These are phyloP conservation scores for Pouteria glomerata DNA, from an alignment of 148 eudicot genomes.

Conservation along the genomic window DNA sequence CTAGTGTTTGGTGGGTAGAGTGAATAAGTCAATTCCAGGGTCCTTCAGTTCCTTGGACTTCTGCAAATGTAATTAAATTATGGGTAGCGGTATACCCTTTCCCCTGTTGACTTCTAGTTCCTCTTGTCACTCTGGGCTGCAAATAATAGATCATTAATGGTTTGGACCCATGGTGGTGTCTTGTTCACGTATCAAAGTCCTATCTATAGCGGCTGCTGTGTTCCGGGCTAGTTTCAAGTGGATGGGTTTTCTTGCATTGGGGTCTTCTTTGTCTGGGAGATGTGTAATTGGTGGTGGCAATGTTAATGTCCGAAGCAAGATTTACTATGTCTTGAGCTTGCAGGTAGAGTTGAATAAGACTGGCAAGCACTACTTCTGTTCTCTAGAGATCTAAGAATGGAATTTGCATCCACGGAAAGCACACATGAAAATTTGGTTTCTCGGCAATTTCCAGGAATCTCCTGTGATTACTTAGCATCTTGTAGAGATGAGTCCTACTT, in stretches of 20 bases:
- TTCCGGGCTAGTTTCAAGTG: constrained; percentile 1
- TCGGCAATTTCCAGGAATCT: constrained; percentile 5
- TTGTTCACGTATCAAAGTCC: neutral
- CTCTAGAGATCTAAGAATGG: neutral
- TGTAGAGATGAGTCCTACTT: constrained; percentile 33
- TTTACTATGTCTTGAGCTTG: constrained; percentile 3
- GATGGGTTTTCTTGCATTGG: constrained; percentile 1
- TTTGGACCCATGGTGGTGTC: constrained; percentile 4
- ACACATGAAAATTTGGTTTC: neutral
- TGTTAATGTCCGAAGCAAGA: constrained; percentile 1
- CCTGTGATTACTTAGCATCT: neutral
- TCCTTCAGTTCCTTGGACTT: constrained; percentile 15
- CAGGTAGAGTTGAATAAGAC: constrained; percentile 10
- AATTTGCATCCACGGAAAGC: constrained; percentile 3
- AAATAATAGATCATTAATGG: neutral
- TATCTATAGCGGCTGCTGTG: neutral
- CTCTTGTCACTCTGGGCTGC: constrained; percentile 33
- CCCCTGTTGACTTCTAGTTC: constrained; percentile 27
- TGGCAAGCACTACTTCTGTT: neutral
- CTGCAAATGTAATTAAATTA: constrained; percentile 13
- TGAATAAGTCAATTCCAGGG: constrained; percentile 18
- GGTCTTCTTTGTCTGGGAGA: constrained; percentile 5
- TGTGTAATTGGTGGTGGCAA: constrained; percentile 1
- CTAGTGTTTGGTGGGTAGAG: constrained; percentile 11
- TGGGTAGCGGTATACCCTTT: constrained; percentile 16